Base-by-base conservation (phyloP, 768 basidiomycete genomes). In the Zangia roseola region DNA sequence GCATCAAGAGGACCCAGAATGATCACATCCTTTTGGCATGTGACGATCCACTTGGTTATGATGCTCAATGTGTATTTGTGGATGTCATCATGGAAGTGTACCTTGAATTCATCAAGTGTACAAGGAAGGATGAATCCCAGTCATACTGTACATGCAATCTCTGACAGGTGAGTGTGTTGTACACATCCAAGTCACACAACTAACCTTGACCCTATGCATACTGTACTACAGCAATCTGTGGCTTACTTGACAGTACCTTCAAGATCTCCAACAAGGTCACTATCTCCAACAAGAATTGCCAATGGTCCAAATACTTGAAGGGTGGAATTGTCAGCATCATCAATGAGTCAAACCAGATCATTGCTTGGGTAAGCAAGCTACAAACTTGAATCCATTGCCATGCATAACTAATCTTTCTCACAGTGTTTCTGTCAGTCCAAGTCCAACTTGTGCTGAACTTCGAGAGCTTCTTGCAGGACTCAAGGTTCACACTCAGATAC, bases 231-330 rank as follows among this genome's bases (percentile, higher is more conserved):
- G 50, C 36, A 17, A 38, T 25, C 19, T 42, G 42, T 35, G 40
- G 56, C 1, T 55, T 45, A 3, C 19, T 53, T 3, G 49, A 61
- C 31, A 53, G 54, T 26, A 61, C 54, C 0, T 62, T 60, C 56
- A 51, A 58, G 40, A 31, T 40, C 0, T 28, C 50, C 5, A 54
- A 37, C 25, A 62, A 60, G 39, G 59, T 54, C 30, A 26, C 44
- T 10, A 19, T 45, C 0, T 9, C 7, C 1, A 14, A 45, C 25
- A 45, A 38, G 36, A 25, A 45, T 10, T 0, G 36, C 7, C 23
- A 26, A 3, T 17, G 24, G 5, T 19, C 12, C 6, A 45, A 45
- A 5, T 45, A 45, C 9, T 34, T 45, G 23, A 45, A 36, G 13
- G 43, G 34, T 0, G 25, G 43, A 13, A 16, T 45, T 9, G 4